Evolutionary conservation across 768 basidiomycete species (phyloP), one percentile per base, ranked within the genome.

Genomic region (Rickenella mellea): DNA sequence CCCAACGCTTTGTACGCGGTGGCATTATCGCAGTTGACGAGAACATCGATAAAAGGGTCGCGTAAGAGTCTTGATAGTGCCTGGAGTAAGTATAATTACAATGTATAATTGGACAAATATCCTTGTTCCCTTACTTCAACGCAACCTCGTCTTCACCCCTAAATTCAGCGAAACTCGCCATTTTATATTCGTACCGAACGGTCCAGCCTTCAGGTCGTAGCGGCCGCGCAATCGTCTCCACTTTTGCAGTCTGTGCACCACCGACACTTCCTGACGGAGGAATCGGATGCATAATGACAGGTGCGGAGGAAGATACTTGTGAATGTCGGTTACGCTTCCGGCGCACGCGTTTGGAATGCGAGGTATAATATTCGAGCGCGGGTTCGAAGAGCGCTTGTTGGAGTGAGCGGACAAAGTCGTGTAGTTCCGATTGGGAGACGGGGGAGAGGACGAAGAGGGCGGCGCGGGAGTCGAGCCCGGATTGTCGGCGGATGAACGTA

Each of bases 111-210:
- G 35, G 43, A 33, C 24, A 48, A 26, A 36, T 35, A 41, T 29
- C 20, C 32, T 48, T 19, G 46, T 17, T 39, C 33, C 68, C 80
- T 49, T 49, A 93, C 91, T 91, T 92, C 46, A 94, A 67, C 1
- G 93, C 90, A 7, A 91, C 82, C 53, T 97, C 92, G 45, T 87
- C 77, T 59, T 98, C 94, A 10, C 87, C 80, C 44, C 93, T 67
- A 55, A 97, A 91, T 61, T 99, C 94, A 0, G 94, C 91, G 59
- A 97, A 98, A 51, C 85, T 83, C 0, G 85, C 96, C 74, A 93
- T 86, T 64, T 98, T 99, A 69, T 91, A 98, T 57, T 97, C 93
- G 55, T 97, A 97, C 24, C 96, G 70, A 15, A 94, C 91, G 0
- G 86, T 89, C 94, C 93, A 99, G 0, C 93, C 93, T 59, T 89